A percentile compares a stretch with the other conserved stretches of the same genome.
phyloP scores from a whole-genome alignment of 768 basidiomycete genomes.

The Pulveroboletus sp. region DNA sequence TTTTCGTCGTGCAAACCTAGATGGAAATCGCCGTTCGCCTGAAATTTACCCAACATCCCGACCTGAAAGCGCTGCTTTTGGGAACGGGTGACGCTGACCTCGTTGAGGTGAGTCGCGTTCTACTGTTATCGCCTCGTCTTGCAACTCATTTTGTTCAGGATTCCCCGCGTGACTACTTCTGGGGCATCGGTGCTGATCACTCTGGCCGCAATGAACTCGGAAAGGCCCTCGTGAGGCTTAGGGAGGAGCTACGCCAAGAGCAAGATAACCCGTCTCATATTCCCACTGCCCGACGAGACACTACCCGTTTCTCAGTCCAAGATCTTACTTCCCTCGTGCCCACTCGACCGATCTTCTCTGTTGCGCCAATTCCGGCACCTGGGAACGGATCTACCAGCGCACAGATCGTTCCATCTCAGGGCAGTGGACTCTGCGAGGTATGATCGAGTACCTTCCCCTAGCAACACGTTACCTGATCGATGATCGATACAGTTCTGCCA shows the following conservation, averaged over 20 bases:
- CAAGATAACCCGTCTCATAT: conserved; percentile 22
- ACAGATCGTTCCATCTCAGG: conserved; percentile 5
- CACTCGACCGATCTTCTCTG: conserved; percentile 3
- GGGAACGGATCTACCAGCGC: background rate
- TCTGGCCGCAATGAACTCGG: conserved; percentile 72
- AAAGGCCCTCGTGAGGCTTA: conserved; percentile 59
- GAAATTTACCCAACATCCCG: conserved; percentile 68
- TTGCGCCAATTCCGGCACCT: background rate
- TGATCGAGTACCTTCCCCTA: background rate
- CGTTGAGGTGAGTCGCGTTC: conserved; percentile 49
- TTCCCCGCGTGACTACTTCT: conserved; percentile 73
- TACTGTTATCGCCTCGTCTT: background rate
- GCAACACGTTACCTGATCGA: conserved; percentile 3
- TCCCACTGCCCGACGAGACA: conserved; percentile 25
- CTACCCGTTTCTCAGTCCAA: conserved; percentile 29
- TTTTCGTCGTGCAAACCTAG: conserved; percentile 29
- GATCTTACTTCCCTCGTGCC: conserved; percentile 26
- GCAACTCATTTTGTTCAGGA: conserved; percentile 36
- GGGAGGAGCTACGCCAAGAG: conserved; percentile 46
- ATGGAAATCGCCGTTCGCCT: conserved; percentile 62
- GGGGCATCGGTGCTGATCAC: conserved; percentile 67
- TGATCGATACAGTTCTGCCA: conserved; percentile 43
- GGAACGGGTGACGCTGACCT: conserved; percentile 63
- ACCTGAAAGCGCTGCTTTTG: conserved; percentile 54
- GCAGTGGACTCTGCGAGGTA: conserved; percentile 29